Base-by-base conservation (phyloP, 129 eudicot species). In the Lactuca saligna region DNA sequence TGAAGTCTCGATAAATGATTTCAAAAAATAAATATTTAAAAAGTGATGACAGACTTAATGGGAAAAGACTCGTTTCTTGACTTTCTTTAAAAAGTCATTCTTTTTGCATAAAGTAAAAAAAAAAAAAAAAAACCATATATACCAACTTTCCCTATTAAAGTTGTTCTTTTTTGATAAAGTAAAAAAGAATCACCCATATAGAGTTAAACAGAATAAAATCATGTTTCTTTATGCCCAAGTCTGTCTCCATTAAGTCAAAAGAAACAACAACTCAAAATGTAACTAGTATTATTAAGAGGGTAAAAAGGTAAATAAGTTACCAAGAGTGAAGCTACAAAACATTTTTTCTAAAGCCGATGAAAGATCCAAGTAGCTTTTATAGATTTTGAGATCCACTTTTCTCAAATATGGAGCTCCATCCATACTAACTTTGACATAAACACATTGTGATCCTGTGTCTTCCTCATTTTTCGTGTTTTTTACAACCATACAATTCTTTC, bases 331-430 rank as follows among this genome's bases (percentile, higher is more conserved):
- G 77, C 82, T 82, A 66, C 84, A 68, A 71, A 87, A 87, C 95
- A 87, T 87, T 74, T 84, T 84, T 63, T 82, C 90, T 33, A 87
- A 82, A 77, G 85, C 88, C 4, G 81, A 79, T 49, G 90, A 80
- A 61, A 87, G 81, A 29, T 82, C 90, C 58, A 65, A 53, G 65
- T 87, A 87, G 53, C 85, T 60, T 11, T 61, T 38, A 68, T 82
- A 84, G 25, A 66, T 82, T 57, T 75, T 82, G 63, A 87, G 87
- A 68, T 87, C 89, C 16, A 87, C 83, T 75, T 87, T 87, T 80
- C 95, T 77, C 55, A 87, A 77, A 73, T 87, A 87, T 17, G 95
- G 95, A 16, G 95, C 95, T 73, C 95, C 95, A 59, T 87, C 95
- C 95, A 87, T 87, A 39, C 95, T 84, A 54, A 87, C 89, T 72